Evolutionary conservation across 2,329 filamentous ascomycete species (phyloP).

Genomic region (Aspergillus quadrilineatus): DNA sequence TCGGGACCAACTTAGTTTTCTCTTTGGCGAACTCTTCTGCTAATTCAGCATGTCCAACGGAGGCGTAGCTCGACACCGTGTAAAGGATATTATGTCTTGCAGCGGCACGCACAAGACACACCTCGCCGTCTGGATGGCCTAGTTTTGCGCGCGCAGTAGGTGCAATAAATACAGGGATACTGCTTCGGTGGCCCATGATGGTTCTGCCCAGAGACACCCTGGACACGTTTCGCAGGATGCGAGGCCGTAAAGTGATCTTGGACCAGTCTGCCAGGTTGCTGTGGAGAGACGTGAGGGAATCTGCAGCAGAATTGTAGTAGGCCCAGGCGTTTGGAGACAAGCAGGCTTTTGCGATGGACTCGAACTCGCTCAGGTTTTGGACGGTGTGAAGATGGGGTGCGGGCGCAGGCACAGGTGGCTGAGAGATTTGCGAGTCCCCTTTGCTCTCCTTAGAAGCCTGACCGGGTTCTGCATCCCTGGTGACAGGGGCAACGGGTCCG

Average conservation of each 20-base stretch:
- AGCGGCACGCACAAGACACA: background rate
- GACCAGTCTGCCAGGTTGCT: constrained; percentile 13
- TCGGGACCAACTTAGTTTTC: background rate
- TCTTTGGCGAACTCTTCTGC: background rate
- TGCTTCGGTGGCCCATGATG: background rate
- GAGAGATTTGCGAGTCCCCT: too few relatives aligned
- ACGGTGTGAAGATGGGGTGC: background rate
- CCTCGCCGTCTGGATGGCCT: constrained; percentile 1
- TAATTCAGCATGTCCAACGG: background rate
- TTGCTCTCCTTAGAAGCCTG: too few relatives aligned
- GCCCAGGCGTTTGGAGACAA: constrained; percentile 65
- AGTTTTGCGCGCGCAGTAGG: constrained; percentile 2
- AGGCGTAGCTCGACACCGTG: background rate
- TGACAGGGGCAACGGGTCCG: background rate
- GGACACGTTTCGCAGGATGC: background rate
- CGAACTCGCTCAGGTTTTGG: background rate
- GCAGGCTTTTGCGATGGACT: constrained; percentile 51
- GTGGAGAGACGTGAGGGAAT: constrained; percentile 57
- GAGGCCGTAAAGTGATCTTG: background rate
- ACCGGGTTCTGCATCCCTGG: background rate
- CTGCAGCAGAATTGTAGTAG: constrained; percentile 47
- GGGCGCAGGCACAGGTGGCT: too few relatives aligned
- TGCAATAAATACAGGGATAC: constrained; percentile 1
- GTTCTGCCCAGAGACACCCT: background rate
- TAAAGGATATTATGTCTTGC: background rate